A percentile compares a stretch with the other conserved stretches of the same genome.
Evolutionary conservation across 306 rosid species (phyloP).

Genomic region (Acacia melanoxylon): DNA sequence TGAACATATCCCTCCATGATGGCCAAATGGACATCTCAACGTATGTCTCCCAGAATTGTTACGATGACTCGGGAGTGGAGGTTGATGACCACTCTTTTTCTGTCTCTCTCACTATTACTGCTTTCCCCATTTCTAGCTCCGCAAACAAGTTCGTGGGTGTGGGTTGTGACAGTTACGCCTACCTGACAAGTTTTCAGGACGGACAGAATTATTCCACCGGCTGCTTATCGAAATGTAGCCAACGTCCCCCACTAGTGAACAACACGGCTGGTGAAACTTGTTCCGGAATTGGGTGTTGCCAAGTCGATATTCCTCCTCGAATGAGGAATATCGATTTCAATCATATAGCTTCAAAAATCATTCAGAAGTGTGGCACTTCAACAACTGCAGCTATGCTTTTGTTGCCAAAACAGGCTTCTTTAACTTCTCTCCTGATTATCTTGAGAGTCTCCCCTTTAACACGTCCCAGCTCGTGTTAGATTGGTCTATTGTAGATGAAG

Average conservation of each 20-base stretch:
- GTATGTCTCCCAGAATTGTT: not conserved
- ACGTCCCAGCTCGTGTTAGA: fast-evolving
- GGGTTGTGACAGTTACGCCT: conserved; percentile 22
- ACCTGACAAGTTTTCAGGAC: not conserved
- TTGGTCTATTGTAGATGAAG: not conserved
- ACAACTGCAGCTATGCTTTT: conserved; percentile 28
- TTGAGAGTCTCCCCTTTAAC: fast-evolving
- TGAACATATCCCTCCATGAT: not conserved
- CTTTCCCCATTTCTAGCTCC: conserved; percentile 11
- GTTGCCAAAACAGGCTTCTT: conserved; percentile 27
- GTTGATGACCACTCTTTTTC: fast-evolving
- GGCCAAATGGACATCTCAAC: not conserved
- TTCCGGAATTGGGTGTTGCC: conserved; percentile 28
- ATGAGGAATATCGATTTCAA: fast-evolving
- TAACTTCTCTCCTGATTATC: not conserved
- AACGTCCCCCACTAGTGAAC: not conserved
- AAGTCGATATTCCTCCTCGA: conserved; percentile 14
- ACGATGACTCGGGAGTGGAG: not conserved
- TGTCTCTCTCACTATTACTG: too few relatives aligned
- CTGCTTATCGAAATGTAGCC: not conserved
- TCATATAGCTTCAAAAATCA: not conserved
- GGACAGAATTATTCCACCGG: not conserved
- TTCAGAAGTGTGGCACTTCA: not conserved
- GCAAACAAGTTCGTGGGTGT: conserved; percentile 19
- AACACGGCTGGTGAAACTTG: not conserved